Conservation (phyloP, 164 flowering plant genomes). For the Macadamia integrifolia region DNA sequence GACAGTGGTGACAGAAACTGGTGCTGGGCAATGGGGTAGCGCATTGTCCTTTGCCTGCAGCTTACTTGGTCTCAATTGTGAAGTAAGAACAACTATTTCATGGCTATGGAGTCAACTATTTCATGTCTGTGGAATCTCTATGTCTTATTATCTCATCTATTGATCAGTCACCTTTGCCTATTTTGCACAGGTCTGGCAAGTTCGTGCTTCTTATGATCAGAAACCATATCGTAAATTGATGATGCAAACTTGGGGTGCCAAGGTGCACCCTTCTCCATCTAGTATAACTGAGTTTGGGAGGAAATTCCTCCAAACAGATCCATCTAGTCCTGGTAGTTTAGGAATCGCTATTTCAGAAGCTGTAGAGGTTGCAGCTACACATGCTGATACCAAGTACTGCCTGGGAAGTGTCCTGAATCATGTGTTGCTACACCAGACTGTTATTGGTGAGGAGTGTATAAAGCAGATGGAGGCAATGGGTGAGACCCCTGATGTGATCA, state of each 20-base stretch:
- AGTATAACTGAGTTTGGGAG: slow-evolving; percentile 64
- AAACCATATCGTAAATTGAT: slow-evolving; percentile 89
- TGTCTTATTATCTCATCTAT: background rate
- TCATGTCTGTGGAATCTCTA: slow-evolving; percentile 1
- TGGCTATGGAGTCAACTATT: background rate
- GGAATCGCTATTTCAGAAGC: slow-evolving; percentile 98
- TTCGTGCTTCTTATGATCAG: slow-evolving; percentile 88
- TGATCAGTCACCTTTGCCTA: slow-evolving; percentile 2
- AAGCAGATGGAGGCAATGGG: slow-evolving; percentile 88
- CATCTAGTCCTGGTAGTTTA: slow-evolving; percentile 84
- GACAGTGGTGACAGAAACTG: slow-evolving; percentile 93
- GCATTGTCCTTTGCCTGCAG: slow-evolving; percentile 83
- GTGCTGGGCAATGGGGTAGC: slow-evolving; percentile 99
- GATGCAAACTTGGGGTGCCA: slow-evolving; percentile 99
- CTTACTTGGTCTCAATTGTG: slow-evolving; percentile 70
- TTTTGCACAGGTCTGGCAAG: slow-evolving; percentile 85
- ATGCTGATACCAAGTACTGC: slow-evolving; percentile 80
- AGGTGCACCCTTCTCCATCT: slow-evolving; percentile 95
- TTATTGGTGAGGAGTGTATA: slow-evolving; percentile 93
- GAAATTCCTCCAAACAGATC: slow-evolving; percentile 57
- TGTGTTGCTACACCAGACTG: slow-evolving; percentile 88
- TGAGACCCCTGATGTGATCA: slow-evolving; percentile 84
- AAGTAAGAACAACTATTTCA: slow-evolving; percentile 35
- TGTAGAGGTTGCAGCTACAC: slow-evolving; percentile 72
- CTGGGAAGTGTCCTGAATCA: slow-evolving; percentile 95